Percentiles rank a stretch among this genome's conserved stretches.
These are phyloP conservation scores for Eucalyptus sp. DNA, from an alignment of 345 rosid genomes.

Conservation along the genomic window DNA sequence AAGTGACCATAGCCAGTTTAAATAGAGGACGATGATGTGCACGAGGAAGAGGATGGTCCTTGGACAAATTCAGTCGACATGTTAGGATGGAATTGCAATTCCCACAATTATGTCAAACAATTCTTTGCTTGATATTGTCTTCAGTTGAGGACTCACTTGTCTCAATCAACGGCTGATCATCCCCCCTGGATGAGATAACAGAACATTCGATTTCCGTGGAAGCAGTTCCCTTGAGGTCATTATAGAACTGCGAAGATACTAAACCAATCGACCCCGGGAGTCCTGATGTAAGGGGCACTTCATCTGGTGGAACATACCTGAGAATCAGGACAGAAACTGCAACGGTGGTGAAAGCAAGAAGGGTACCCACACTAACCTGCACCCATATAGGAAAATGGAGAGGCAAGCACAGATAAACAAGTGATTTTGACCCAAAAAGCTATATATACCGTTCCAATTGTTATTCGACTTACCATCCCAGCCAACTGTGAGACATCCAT, in stretches of 20 bases:
- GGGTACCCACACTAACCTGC: constrained; percentile 98
- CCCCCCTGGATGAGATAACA: too few relatives aligned
- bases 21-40: too few relatives aligned
- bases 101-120: too few relatives aligned
- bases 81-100: too few relatives aligned
- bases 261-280: constrained; percentile 64
- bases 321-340: constrained; percentile 84
- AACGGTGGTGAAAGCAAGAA: constrained; percentile 88
- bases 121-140: too few relatives aligned
- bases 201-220: too few relatives aligned
- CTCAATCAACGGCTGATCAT: too few relatives aligned
- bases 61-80: too few relatives aligned
- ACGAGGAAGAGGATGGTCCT: too few relatives aligned
- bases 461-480: constrained; percentile 51
- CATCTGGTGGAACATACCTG: constrained; percentile 94
- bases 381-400: background rate
- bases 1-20: too few relatives aligned
- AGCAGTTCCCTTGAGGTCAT: background rate
- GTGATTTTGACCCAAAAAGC: background rate
- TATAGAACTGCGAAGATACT: constrained; percentile 4
- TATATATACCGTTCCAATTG: background rate
- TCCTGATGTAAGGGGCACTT: constrained; percentile 66
- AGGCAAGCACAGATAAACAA: background rate
- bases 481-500: constrained; percentile 87
- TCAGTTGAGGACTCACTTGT: too few relatives aligned